phyloP scores from a whole-genome alignment of 352 stramenopile species.

The Phytopythium boreale region DNA sequence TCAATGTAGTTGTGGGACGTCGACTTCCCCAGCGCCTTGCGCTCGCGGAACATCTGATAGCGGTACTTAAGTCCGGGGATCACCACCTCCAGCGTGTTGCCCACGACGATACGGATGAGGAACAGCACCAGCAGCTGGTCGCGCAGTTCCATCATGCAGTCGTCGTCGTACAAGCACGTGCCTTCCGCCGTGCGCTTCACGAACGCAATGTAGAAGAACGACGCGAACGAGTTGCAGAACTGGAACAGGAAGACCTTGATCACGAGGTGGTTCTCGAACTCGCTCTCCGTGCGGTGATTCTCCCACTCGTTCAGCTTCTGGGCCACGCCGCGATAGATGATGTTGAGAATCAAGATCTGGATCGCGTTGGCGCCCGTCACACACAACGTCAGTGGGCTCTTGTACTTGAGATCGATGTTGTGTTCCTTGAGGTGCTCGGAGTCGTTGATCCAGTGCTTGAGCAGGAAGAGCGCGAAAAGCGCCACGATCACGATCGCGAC shows the following conservation, averaged over 20 bases:
- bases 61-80: slow-evolving; percentile 83
- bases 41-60: slow-evolving; percentile 57
- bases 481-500: slow-evolving; percentile 68
- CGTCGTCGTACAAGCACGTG: slow-evolving; percentile 78
- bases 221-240: slow-evolving; percentile 97
- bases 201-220: slow-evolving; percentile 95
- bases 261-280: slow-evolving; percentile 93
- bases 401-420: slow-evolving; percentile 36
- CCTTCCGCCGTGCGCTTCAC: slow-evolving; percentile 50
- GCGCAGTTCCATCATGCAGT: slow-evolving; percentile 87
- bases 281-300: slow-evolving; percentile 89
- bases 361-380: slow-evolving; percentile 77
- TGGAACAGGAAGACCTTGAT: slow-evolving; percentile 98
- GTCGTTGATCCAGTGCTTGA: slow-evolving; percentile 77
- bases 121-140: slow-evolving; percentile 92
- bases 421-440: slow-evolving; percentile 15
- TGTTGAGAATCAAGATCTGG: slow-evolving; percentile 93
- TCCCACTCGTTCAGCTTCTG: slow-evolving; percentile 93
- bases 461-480: slow-evolving; percentile 61
- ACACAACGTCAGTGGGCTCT: slow-evolving; percentile 35
- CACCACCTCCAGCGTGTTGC: slow-evolving; percentile 88
- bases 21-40: slow-evolving; percentile 28
- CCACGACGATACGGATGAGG: slow-evolving; percentile 90
- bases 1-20: slow-evolving; percentile 77
- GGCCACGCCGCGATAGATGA: slow-evolving; percentile 88